Base-by-base conservation (phyloP, 2,329 filamentous ascomycete genomes). In the Trichoderma breve region DNA sequence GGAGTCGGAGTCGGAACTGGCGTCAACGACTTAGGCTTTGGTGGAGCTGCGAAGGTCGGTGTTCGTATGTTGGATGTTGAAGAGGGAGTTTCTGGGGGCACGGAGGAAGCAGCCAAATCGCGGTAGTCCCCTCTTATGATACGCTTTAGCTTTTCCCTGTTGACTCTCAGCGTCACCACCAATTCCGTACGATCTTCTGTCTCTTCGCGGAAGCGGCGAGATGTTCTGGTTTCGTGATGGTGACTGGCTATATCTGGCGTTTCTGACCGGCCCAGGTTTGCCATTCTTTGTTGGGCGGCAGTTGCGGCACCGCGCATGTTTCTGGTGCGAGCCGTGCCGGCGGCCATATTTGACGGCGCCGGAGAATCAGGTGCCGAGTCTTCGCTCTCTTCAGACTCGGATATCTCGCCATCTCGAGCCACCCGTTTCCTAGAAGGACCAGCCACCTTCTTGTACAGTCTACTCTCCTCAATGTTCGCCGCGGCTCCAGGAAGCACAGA, bases 341-440 rank as follows among this genome's bases (percentile, higher is more conserved):
- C 86, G 43, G 89, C 86, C 60, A 94, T 83, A 74, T 92, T 89
- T 7, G 92, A 90, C 47, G 92, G 87, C 2, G 92, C 92, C 3
- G 94, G 94, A n/a, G 95, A 97, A 73, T 97, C 95, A 21, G 92
- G 90, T 1, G 87, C 90, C 0, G 94, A 97, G 72, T 97, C 93
- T 71, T 98, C 95, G 79, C 93, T 97, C 32, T 97, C 94, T 63
- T 95, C 93, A 1, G 96, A 95, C 70, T 98, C 95, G 0, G 94
- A 97, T 7, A 90, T 78, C 71, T 96, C 93, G 72, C 93, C 92
- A 74, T 91, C 88, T 32, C 82, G 80, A 24, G 76, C 73, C 63
- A 84, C 80, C 70, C 91, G 86, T 78, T 90, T 89, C 64, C 87
- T 86, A 74, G 86, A 84, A 34, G 88, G 79, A 61, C 86, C 91